These are phyloP conservation scores for Cutaneotrichosporon cyanovorans DNA, from an alignment of 1,284 basidiomycete species.

Conservation along the genomic window DNA sequence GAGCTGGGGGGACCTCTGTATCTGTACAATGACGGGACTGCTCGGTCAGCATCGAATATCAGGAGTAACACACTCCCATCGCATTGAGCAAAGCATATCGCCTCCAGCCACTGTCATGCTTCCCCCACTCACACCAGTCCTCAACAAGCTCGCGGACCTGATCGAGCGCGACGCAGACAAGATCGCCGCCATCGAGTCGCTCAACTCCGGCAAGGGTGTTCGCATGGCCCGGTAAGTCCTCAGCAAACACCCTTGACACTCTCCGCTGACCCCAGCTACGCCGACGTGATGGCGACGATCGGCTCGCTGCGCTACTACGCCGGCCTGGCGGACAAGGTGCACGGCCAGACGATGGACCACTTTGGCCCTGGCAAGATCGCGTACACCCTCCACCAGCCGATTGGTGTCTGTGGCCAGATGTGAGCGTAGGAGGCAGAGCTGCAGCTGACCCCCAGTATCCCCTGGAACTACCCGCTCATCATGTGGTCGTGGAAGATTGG, in stretches of 20 bases:
- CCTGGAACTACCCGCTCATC: conserved; percentile 85
- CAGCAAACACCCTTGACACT: not conserved
- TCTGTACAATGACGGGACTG: too few species aligned
- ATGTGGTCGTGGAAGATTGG: conserved; percentile 93
- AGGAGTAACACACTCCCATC: too few species aligned
- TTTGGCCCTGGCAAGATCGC: conserved; percentile 59
- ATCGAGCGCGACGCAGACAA: conserved; percentile 67
- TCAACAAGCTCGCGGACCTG: conserved; percentile 80
- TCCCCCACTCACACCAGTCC: conserved; percentile 38
- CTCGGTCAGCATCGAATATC: too few species aligned
- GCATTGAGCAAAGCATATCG: too few species aligned
- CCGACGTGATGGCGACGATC: conserved; percentile 74
- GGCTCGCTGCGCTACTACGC: conserved; percentile 73
- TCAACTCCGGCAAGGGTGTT: conserved; percentile 81
- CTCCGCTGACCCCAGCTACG: conserved; percentile 55
- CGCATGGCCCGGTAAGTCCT: conserved; percentile 56
- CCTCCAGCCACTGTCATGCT: too few species aligned
- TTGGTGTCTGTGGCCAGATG: conserved; percentile 87
- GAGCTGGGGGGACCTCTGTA: too few species aligned
- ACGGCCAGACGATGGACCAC: conserved; percentile 46
- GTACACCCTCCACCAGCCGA: conserved; percentile 84
- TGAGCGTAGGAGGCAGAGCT: not conserved
- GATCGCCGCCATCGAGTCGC: conserved; percentile 64
- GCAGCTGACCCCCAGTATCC: conserved; percentile 53
- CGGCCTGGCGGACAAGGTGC: conserved; percentile 59